A percentile compares a stretch with the other conserved stretches of the same genome.
Conservation (phyloP, 1,284 basidiomycete genomes). For the Pseudozyma tsukubaensis region DNA sequence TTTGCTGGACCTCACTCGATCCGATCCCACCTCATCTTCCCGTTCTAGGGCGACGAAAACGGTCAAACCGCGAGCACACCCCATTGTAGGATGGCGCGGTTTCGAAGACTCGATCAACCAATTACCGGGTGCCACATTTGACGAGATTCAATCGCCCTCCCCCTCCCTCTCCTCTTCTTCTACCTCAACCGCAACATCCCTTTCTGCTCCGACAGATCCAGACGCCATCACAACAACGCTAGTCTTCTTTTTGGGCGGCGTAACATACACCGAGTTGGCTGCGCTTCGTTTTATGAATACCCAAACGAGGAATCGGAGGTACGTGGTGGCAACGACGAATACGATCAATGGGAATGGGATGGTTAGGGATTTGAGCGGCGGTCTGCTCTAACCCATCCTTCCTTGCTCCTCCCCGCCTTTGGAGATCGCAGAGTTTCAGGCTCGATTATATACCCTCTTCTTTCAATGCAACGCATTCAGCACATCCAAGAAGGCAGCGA, state of each 20-base stretch:
- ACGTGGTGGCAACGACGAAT: constrained; percentile 60
- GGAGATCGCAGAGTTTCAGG: no score
- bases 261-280: constrained; percentile 95
- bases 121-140: constrained; percentile 86
- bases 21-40: constrained; percentile 11
- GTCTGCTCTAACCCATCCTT: constrained; percentile 3
- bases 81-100: constrained; percentile 94
- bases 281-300: constrained; percentile 89
- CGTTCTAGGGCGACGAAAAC: neutral
- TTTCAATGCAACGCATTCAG: no score
- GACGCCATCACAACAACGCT: constrained; percentile 79
- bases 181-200: no score
- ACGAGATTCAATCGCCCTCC: constrained; percentile 79
- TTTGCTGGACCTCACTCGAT: constrained; percentile 72
- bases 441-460: no score
- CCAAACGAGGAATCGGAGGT: constrained; percentile 60
- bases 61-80: constrained; percentile 74
- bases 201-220: constrained; percentile 33
- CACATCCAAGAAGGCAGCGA: no score
- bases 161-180: no score
- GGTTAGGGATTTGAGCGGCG: constrained; percentile 30
- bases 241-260: constrained; percentile 98
- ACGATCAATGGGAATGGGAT: constrained; percentile 56
- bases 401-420: neutral
- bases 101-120: constrained; percentile 87